Base-by-base conservation (phyloP, 345 rosid species). In the Xanthoceras sorbifolium region DNA sequence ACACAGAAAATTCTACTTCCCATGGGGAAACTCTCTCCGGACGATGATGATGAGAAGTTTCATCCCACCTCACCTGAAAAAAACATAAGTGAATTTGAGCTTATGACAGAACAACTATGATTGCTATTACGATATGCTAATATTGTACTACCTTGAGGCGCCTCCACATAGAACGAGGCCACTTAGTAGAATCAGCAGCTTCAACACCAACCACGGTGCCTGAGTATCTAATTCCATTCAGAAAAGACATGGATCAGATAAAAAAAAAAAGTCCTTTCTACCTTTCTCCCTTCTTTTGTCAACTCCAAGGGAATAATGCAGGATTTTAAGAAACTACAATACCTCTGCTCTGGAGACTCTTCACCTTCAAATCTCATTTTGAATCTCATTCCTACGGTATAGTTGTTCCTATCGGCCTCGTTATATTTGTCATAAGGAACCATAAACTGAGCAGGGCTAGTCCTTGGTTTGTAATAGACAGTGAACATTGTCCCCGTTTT, bases 131-230 rank as follows among this genome's bases (percentile, higher is more conserved):
- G 8, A 65, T 59, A 80, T 38, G 76, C n/a, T 62, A 54, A 64
- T 26, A 29, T 9, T 20, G 23, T 29, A 26, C 23, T 71, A 89
- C 93, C 89, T 86, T 89, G 9, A 89, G 88, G 69, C 82, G 85
- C 77, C 93, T 82, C 93, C 93, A 89, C 73, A 82, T 85, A 34
- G 93, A 89, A n/a, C 80, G 88, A 28, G 78, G 78, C 93, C 93
- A 89, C 64, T 84, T 83, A 1, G 12, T 48, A 31, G 89, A 73
- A 71, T 86, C 89, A 26, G 78, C 76, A 72, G 87, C 91, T 77
- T 87, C 93, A 55, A 74, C 75, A 64, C 90, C 93, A 68, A 86
- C 76, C n/a, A 89, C 82, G 1, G 93, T 87, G 60, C 91, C 91
- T 0, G 87, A 77, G 67, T 85, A 86, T 79, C 93, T 89, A 75